Evolutionary conservation across 345 rosid genomes (phyloP).

Genomic region (Limnanthes douglasii): DNA sequence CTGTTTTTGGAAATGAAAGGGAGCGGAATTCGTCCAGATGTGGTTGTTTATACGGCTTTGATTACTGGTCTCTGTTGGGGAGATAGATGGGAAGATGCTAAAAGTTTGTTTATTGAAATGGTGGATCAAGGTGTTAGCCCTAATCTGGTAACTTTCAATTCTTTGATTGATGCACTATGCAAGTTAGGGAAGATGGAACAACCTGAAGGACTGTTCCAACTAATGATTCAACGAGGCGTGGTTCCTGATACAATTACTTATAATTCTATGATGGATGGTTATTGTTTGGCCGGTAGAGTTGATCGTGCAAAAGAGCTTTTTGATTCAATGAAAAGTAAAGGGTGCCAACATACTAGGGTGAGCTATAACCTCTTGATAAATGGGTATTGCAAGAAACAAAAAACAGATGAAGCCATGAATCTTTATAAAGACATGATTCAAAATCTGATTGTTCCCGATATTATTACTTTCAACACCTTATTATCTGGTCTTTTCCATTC

Average conservation of each 20-base stretch:
- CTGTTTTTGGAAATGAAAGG: slow-evolving; percentile 19
- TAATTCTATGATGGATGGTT: slow-evolving; percentile 5
- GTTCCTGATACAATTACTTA: background rate
- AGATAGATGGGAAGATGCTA: slow-evolving; percentile 11
- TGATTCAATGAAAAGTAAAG: background rate
- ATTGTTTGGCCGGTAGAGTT: background rate
- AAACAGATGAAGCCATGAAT: slow-evolving; percentile 3
- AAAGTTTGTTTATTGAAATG: slow-evolving; percentile 12
- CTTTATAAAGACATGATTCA: slow-evolving; percentile 2
- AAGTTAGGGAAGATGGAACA: background rate
- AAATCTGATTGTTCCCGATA: background rate
- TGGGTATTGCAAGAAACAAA: background rate
- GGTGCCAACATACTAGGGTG: background rate
- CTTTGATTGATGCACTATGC: slow-evolving; percentile 4
- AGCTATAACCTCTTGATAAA: background rate
- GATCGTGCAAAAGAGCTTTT: background rate
- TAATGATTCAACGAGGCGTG: background rate
- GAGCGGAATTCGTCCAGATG: slow-evolving; percentile 12
- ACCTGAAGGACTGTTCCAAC: background rate
- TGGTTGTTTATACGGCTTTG: slow-evolving; percentile 8
- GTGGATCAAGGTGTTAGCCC: slow-evolving; percentile 3
- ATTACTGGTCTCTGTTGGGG: slow-evolving; percentile 13
- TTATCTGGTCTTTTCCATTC: slow-evolving; percentile 2
- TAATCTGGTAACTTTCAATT: background rate
- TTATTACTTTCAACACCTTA: slow-evolving; percentile 4